A percentile compares a stretch with the other conserved stretches of the same genome.
Evolutionary conservation across 768 basidiomycete species (phyloP).

Genomic region (Calocera viscosa): DNA sequence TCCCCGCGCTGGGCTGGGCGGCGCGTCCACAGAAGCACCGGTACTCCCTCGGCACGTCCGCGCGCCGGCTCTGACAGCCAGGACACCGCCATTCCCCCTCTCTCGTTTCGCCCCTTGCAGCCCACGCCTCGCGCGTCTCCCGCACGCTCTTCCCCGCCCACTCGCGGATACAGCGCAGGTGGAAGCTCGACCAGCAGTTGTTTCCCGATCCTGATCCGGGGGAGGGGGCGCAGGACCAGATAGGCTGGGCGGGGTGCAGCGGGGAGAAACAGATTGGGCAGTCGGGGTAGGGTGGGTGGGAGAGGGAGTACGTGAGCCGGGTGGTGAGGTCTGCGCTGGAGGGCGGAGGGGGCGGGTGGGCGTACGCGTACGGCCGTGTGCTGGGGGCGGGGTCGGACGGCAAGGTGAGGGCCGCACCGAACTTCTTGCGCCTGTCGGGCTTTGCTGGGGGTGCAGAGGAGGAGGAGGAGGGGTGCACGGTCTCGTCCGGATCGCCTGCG

Average conservation of each 20-base stretch:
- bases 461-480: not conserved
- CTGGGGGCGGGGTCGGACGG: not conserved
- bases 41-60: conserved; percentile 38
- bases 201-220: conserved; percentile 11
- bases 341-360: not conserved
- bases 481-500: not conserved
- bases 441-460: not conserved
- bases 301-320: conserved; percentile 50
- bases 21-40: conserved; percentile 78
- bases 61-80: conserved; percentile 75
- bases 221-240: conserved; percentile 76
- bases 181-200: conserved; percentile 77
- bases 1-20: conserved; percentile 57
- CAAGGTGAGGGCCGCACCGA: not conserved
- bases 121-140: conserved; percentile 59
- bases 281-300: conserved; percentile 59
- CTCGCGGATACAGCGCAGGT: conserved; percentile 73
- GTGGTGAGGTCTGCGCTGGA: conserved; percentile 57
- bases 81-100: conserved; percentile 86
- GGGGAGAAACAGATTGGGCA: conserved; percentile 54
- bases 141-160: conserved; percentile 75
- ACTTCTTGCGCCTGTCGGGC: not conserved
- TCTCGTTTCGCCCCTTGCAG: conserved; percentile 41
- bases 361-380: not conserved
- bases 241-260: conserved; percentile 64